A percentile compares a stretch with the other conserved stretches of the same genome.
phyloP scores from a whole-genome alignment of 148 eudicot genomes.

The Persicaria tinctoria region DNA sequence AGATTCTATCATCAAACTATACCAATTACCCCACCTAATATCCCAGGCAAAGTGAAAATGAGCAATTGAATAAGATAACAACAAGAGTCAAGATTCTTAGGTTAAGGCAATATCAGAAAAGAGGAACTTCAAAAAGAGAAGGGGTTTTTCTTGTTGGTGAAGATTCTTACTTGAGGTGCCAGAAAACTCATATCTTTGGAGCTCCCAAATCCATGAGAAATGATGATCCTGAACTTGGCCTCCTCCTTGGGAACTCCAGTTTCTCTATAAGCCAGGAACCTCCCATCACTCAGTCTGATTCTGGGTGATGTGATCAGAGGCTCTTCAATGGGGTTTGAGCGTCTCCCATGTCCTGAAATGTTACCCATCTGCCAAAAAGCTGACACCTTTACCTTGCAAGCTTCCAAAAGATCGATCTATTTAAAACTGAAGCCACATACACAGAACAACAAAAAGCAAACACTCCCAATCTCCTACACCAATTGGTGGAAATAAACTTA shows the following conservation, averaged over 20 bases:
- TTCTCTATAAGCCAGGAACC: slow-evolving; percentile 18
- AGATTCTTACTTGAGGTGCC: slow-evolving; percentile 51
- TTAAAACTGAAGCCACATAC: background rate
- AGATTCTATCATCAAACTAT: background rate
- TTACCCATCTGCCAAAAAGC: slow-evolving; percentile 39
- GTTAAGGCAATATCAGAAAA: background rate
- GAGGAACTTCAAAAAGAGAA: background rate
- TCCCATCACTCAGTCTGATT: slow-evolving; percentile 15
- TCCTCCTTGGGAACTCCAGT: slow-evolving; percentile 16
- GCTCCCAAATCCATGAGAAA: slow-evolving; percentile 67
- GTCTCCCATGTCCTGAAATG: slow-evolving; percentile 25
- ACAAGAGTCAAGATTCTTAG: background rate
- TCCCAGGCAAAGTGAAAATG: slow-evolving; percentile 1
- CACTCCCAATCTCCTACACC: background rate
- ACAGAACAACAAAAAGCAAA: background rate
- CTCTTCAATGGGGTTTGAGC: slow-evolving; percentile 9
- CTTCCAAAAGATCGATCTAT: background rate
- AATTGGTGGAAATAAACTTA: background rate
- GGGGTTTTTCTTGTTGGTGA: background rate
- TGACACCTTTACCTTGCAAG: slow-evolving; percentile 4
- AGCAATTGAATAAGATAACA: background rate
- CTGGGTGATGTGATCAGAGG: slow-evolving; percentile 17
- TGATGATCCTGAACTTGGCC: slow-evolving; percentile 14
- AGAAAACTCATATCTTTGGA: slow-evolving; percentile 62
- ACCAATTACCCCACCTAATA: background rate